Percentiles rank a stretch among this genome's conserved stretches.
phyloP scores from a whole-genome alignment of 2,329 filamentous ascomycete species.

The Cladobotryum mycophilum region DNA sequence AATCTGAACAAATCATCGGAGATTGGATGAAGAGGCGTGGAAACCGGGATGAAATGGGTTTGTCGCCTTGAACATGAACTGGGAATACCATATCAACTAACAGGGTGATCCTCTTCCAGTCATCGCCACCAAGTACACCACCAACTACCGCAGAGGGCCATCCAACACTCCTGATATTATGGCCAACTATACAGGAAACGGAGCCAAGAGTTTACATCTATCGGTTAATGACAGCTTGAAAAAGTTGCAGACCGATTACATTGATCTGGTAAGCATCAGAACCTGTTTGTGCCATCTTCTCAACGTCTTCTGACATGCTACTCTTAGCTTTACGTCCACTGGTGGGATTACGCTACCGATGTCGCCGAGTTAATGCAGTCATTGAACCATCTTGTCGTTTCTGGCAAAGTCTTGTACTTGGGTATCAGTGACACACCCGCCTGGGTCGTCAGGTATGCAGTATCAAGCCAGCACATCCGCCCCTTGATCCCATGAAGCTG shows the following conservation, averaged over 20 bases:
- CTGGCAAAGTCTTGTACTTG: constrained; percentile 59
- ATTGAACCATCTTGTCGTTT: constrained; percentile 52
- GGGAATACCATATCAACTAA: neutral
- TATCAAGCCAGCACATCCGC: neutral
- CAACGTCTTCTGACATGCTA: neutral
- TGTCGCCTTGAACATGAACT: constrained; percentile 13
- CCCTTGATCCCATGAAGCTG: neutral
- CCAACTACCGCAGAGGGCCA: constrained; percentile 44
- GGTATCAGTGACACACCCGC: constrained; percentile 64
- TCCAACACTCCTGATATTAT: constrained; percentile 35
- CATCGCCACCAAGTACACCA: constrained; percentile 64
- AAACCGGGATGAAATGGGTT: constrained; percentile 59
- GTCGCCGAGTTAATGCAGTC: constrained; percentile 64
- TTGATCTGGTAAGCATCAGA: constrained; percentile 48
- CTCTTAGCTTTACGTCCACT: constrained; percentile 51
- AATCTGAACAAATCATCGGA: constrained; percentile 61
- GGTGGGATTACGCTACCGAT: constrained; percentile 64
- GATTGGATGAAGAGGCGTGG: constrained; percentile 62
- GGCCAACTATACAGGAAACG: constrained; percentile 53
- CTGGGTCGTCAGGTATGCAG: constrained; percentile 51
- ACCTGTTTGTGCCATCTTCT: neutral
- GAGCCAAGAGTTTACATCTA: constrained; percentile 52
- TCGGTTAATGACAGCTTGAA: constrained; percentile 51
- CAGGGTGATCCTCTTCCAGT: constrained; percentile 33
- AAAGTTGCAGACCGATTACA: constrained; percentile 61